These are phyloP conservation scores for Yamadazyma mexicana DNA, from an alignment of 1,139 yeast genomes.

Conservation along the genomic window DNA sequence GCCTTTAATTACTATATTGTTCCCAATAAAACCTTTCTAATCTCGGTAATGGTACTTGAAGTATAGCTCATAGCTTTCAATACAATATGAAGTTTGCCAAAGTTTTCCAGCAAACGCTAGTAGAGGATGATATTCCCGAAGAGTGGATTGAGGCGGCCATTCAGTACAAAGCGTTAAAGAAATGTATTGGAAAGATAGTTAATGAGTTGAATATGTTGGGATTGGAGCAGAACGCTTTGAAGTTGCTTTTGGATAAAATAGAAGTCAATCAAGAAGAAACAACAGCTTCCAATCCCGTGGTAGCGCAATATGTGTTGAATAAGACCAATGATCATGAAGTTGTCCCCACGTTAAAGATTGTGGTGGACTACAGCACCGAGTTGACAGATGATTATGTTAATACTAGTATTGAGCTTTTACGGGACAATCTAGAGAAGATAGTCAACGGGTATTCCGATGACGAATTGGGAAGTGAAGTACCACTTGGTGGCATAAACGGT, in stretches of 20 bases:
- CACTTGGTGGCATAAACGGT: not conserved
- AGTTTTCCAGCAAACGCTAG: slow-evolving; percentile 60
- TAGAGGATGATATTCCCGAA: slow-evolving; percentile 61
- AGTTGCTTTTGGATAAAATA: slow-evolving; percentile 39
- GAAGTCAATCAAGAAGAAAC: slow-evolving; percentile 38
- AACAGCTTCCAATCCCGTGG: slow-evolving; percentile 34
- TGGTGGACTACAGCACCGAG: slow-evolving; percentile 33
- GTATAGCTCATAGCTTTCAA: not conserved
- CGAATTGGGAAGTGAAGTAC: slow-evolving; percentile 7
- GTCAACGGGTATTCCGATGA: slow-evolving; percentile 20
- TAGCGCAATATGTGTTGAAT: slow-evolving; percentile 44
- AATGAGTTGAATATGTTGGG: slow-evolving; percentile 57
- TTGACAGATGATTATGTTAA: slow-evolving; percentile 39
- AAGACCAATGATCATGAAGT: slow-evolving; percentile 27
- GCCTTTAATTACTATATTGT: too few relatives aligned
- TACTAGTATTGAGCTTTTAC: slow-evolving; percentile 32
- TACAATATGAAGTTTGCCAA: slow-evolving; percentile 69
- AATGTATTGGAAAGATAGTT: slow-evolving; percentile 63
- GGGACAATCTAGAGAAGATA: slow-evolving; percentile 31
- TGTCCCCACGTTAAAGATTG: slow-evolving; percentile 39
- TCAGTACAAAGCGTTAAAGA: slow-evolving; percentile 69
- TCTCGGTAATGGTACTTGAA: not conserved
- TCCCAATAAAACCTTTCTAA: too few relatives aligned
- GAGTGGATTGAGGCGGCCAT: slow-evolving; percentile 73
- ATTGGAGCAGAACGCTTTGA: slow-evolving; percentile 48